Evolutionary conservation across 179 eudicot species (phyloP), one percentile per base, ranked within the genome.

Genomic region (Gypsophila paniculata): DNA sequence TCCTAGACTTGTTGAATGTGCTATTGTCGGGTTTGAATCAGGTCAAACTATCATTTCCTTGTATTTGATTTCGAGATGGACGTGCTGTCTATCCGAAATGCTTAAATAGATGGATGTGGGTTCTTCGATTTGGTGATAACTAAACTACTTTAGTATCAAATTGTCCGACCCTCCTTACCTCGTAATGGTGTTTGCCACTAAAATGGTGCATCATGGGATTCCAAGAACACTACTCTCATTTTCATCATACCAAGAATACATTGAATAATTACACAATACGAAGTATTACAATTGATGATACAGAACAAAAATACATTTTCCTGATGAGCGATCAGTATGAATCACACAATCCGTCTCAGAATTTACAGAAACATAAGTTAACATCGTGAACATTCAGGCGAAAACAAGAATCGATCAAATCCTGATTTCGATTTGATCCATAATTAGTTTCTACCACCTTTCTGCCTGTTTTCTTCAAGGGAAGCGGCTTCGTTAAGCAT

Each of bases 381-480:
- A 54, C 48, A 39, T 39, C 63, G 65, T n/a, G 46, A 72, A 42
- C 62, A 72, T 53, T 34, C 13, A 26, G 62, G 62, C 13, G 4
- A 29, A 29, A 29, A 29, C 34, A 29, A 29, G 34, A 29, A 29
- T 29, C 34, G 34, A 29, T 29, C 21, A 48, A 23, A 64, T 6
- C 3, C 6, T 73, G 74, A 78, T 2, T 39, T 39, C 8, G 44
- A 39, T 39, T 34, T 54, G 46, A 65, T 54, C 34, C 14, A 61
- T 61, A 72, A 68, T 87, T 75, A 87, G 39, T 82, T 74, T 76
- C 84, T 81, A 46, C 91, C 86, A 2, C 88, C 85, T 78, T 83
- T 84, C 58, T 85, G 93, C 81, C 81, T 77, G 83, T 89, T 93
- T 77, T 87, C 97, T 88, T 93, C 98, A 38, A 93, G 91, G 10